Conservation (phyloP, 331 rosid genomes). For the Phaseolus coccineus region DNA sequence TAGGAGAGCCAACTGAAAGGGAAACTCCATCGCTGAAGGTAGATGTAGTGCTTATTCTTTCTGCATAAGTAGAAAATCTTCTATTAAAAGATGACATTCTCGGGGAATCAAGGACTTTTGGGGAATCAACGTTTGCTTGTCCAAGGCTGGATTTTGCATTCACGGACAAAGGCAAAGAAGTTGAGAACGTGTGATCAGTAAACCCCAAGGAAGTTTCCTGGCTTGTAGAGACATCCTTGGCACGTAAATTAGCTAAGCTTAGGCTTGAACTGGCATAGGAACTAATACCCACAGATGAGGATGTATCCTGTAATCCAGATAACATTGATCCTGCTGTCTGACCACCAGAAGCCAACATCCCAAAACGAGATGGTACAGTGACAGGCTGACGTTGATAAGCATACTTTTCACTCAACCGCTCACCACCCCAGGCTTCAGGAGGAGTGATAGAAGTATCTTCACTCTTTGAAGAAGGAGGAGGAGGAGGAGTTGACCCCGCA, state of each 20-base stretch:
- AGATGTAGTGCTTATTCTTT: constrained; percentile 88
- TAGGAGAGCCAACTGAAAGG: constrained; percentile 83
- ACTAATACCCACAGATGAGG: constrained; percentile 55
- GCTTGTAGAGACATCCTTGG: constrained; percentile 67
- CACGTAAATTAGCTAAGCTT: constrained; percentile 63
- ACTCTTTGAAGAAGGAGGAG: constrained; percentile 72
- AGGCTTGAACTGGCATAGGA: constrained; percentile 62
- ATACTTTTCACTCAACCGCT: constrained; percentile 82
- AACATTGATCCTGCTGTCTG: constrained; percentile 75
- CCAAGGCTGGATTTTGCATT: constrained; percentile 70
- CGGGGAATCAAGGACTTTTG: constrained; percentile 66
- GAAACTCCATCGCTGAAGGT: constrained; percentile 70
- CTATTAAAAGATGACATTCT: constrained; percentile 61
- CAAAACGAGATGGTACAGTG: constrained; percentile 77
- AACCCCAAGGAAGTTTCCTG: constrained; percentile 73
- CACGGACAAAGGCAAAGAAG: constrained; percentile 63
- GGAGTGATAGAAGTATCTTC: constrained; percentile 94
- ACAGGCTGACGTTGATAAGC: constrained; percentile 59
- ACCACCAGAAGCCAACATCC: constrained; percentile 61
- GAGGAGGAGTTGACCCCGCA: constrained; percentile 73
- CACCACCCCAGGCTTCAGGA: constrained; percentile 99
- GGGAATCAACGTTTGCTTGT: constrained; percentile 66
- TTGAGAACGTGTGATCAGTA: constrained; percentile 62
- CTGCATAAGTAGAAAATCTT: constrained; percentile 90
- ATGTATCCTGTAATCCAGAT: constrained; percentile 75